phyloP scores from a whole-genome alignment of 352 stramenopile genomes.

The Globisporangium acanthophoron region DNA sequence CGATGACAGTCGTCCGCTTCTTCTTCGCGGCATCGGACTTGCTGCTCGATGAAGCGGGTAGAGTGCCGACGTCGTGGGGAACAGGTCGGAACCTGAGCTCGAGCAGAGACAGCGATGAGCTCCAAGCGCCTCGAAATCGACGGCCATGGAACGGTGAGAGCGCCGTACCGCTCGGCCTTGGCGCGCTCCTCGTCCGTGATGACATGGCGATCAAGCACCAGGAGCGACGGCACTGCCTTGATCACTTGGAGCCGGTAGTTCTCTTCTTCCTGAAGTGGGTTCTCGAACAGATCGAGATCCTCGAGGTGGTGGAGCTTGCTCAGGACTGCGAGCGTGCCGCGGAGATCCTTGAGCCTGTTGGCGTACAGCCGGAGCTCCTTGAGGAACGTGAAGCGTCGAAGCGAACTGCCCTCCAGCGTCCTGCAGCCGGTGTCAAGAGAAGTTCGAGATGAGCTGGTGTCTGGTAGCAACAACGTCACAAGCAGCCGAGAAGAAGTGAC shows the following conservation, averaged over 20 bases:
- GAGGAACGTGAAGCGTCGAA: slow-evolving; percentile 77
- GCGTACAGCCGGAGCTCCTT: slow-evolving; percentile 67
- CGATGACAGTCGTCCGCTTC: slow-evolving; percentile 15
- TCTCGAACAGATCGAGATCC: slow-evolving; percentile 78
- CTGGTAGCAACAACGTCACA: neutral
- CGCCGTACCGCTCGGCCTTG: slow-evolving; percentile 26
- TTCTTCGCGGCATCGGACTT: slow-evolving; percentile 9
- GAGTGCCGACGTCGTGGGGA: neutral
- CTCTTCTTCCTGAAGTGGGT: slow-evolving; percentile 76
- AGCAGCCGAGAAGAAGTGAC: neutral
- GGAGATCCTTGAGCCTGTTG: slow-evolving; percentile 78
- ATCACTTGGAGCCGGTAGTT: slow-evolving; percentile 85
- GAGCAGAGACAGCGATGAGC: neutral
- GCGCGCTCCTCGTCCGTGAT: slow-evolving; percentile 66
- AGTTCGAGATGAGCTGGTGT: no score
- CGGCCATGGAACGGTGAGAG: neutral
- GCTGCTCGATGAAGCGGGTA: neutral
- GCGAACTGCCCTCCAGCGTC: slow-evolving; percentile 37
- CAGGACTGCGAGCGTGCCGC: slow-evolving; percentile 42
- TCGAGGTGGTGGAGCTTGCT: slow-evolving; percentile 56
- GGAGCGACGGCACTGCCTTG: slow-evolving; percentile 57
- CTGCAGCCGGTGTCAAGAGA: slow-evolving; percentile 10
- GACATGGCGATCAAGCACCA: slow-evolving; percentile 75
- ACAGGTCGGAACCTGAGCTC: slow-evolving; percentile 5
- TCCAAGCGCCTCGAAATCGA: neutral